Evolutionary conservation across 768 basidiomycete genomes (phyloP), one percentile per base, ranked within the genome.

Genomic region (Suillus subaureus): DNA sequence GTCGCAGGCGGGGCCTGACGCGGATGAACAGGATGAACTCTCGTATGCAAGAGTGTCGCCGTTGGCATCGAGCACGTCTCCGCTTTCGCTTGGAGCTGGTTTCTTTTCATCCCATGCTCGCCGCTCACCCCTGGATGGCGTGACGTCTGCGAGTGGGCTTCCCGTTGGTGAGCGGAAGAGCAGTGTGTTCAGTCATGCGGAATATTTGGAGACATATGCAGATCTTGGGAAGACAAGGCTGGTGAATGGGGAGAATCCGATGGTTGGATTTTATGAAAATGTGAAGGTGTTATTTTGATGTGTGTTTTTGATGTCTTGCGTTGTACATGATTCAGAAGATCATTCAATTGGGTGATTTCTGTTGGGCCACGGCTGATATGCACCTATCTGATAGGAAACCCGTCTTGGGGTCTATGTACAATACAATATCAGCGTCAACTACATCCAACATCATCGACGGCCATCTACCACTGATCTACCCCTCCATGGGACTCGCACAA

Each of bases 231-330:
- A 80, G 75, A 97, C 97, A 26, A 83, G 82, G 54, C 77, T 95
- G 62, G 81, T 80, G 67, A 96, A 86, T 74, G 94, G 96, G 61
- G 93, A 93, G 78, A 96, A 96, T 75, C 93, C 96, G 8, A 83
- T 97, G 83, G 72, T 96, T 64, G 88, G 90, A 70, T 96, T 90
- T 76, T 98, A 97, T 76, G 86, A 91, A 78, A 97, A 97, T 79
- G 96, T 96, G 67, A 95, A 96, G 77, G 89, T 97, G 74, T 81
- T 97, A 72, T 97, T 97, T 70, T 97, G 70, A 83, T 37, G 28
- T 18, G 18, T 40, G 16, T 28, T 21, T 26, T 23, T 40, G 26
- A 60, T 42, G 16, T 61, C 35, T 33, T 2, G 6, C 8, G 8
- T 23, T 49, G 26, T 28, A 33, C 23, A 26, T 52, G n/a, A 35